Percentiles rank a stretch among this genome's conserved stretches.
Conservation (phyloP, 148 eudicot genomes). For the Mesembryanthemum crystallinum region DNA sequence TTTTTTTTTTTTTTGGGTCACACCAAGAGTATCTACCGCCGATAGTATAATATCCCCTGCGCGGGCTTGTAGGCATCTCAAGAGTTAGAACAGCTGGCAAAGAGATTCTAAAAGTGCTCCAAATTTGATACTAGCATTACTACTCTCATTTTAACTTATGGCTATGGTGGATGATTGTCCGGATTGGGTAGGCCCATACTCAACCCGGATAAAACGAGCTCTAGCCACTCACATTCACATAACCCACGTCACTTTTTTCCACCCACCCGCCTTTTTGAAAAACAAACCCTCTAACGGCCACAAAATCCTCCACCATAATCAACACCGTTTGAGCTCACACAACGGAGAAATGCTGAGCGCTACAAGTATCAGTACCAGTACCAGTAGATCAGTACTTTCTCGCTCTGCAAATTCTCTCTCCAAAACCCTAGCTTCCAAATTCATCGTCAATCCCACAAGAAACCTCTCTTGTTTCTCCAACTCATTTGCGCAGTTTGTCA, state of each 20-base stretch:
- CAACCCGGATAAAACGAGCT: slow-evolving; percentile 20
- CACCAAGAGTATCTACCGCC: too few relatives aligned
- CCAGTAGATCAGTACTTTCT: slow-evolving; percentile 10
- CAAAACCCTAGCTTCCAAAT: slow-evolving; percentile 28
- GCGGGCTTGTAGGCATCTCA: too few relatives aligned
- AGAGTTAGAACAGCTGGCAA: too few relatives aligned
- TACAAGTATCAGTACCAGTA: slow-evolving; percentile 3
- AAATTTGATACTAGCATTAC: too few relatives aligned
- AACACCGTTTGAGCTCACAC: too few relatives aligned
- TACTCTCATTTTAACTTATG: too few relatives aligned
- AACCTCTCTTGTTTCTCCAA: slow-evolving; percentile 25
- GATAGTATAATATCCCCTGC: too few relatives aligned
- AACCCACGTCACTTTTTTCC: background rate
- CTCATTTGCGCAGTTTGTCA: slow-evolving; percentile 12
- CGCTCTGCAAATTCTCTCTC: slow-evolving; percentile 21
- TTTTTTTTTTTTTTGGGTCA: too few relatives aligned
- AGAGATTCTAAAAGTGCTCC: too few relatives aligned
- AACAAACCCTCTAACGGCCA: slow-evolving; percentile 20
- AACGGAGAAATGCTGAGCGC: slow-evolving; percentile 18
- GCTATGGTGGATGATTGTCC: background rate
- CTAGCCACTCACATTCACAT: slow-evolving; percentile 24
- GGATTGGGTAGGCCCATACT: slow-evolving; percentile 18
- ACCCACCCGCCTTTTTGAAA: slow-evolving; percentile 17
- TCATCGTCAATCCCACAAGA: slow-evolving; percentile 20
- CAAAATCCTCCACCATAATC: slow-evolving; percentile 6